Evolutionary conservation across 441 rosid genomes (phyloP).

Genomic region (Raphanus hybrid): DNA sequence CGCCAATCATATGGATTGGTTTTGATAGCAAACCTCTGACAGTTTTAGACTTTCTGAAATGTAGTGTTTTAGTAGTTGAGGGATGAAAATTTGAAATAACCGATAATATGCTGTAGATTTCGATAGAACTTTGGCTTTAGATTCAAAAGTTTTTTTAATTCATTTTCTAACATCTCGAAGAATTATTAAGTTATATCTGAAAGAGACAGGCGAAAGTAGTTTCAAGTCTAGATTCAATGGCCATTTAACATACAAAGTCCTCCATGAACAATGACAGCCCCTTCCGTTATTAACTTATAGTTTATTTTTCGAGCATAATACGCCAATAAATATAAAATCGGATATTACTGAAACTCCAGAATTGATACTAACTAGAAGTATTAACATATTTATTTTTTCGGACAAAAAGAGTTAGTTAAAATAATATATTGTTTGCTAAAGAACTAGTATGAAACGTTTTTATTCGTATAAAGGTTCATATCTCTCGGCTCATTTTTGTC

Average conservation of each 20-base stretch:
- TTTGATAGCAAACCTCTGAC: not conserved
- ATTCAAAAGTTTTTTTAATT: not conserved
- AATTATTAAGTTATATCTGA: conserved; percentile 28
- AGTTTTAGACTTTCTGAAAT: not conserved
- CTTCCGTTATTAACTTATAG: conserved; percentile 1
- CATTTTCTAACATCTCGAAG: not conserved
- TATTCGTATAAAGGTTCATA: not conserved
- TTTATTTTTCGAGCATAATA: not conserved
- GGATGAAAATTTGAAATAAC: not conserved
- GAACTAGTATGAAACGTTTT: not conserved
- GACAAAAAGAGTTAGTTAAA: not conserved
- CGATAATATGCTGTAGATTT: not conserved
- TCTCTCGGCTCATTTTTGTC: not conserved
- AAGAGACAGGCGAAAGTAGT: conserved; percentile 31
- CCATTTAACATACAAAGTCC: conserved; percentile 38
- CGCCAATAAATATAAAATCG: not conserved
- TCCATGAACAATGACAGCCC: conserved; percentile 37
- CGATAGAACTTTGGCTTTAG: not conserved
- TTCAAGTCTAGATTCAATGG: conserved; percentile 44
- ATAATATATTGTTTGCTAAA: not conserved
- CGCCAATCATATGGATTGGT: no score
- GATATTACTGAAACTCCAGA: conserved; percentile 6
- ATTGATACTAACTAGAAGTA: conserved; percentile 2
- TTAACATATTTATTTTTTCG: not conserved
- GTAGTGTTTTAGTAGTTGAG: not conserved